phyloP scores from a whole-genome alignment of 1,284 basidiomycete species.

The Kwoniella shivajii region DNA sequence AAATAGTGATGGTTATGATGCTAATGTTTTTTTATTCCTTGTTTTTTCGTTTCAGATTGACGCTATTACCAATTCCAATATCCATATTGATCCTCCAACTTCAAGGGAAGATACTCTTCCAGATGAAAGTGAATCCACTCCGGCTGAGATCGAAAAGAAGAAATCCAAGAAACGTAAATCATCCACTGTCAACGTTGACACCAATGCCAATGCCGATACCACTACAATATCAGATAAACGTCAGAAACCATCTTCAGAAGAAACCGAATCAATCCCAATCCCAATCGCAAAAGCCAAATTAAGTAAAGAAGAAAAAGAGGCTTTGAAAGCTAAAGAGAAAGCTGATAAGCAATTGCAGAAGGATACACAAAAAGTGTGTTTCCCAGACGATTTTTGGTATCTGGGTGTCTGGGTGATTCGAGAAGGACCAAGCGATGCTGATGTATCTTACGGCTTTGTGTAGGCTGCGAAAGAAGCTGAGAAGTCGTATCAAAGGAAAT shows the following conservation, averaged over 20 bases:
- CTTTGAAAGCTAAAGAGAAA: slow-evolving; percentile 35
- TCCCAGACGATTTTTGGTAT: not conserved
- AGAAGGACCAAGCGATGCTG: too few relatives aligned
- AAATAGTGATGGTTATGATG: not conserved
- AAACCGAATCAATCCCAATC: not conserved
- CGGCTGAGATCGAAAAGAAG: not conserved
- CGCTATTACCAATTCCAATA: not conserved
- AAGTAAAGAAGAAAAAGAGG: slow-evolving; percentile 32
- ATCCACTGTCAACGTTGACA: not conserved
- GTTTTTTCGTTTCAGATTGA: slow-evolving; percentile 3
- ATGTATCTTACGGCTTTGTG: not conserved
- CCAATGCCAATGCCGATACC: too few relatives aligned
- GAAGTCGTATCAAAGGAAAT: slow-evolving; percentile 42
- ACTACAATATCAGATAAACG: slow-evolving; percentile 1
- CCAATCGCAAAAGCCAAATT: not conserved
- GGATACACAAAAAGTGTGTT: slow-evolving; percentile 38
- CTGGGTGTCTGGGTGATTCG: not conserved
- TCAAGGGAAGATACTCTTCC: not conserved
- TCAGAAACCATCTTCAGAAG: not conserved
- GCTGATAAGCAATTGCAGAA: slow-evolving; percentile 34
- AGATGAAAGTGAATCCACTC: not conserved
- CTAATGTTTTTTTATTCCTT: not conserved
- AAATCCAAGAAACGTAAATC: slow-evolving; percentile 5
- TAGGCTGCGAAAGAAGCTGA: slow-evolving; percentile 46
- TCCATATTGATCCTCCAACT: not conserved